Base-by-base conservation (phyloP, 345 rosid species). In the Arabis alpina region DNA sequence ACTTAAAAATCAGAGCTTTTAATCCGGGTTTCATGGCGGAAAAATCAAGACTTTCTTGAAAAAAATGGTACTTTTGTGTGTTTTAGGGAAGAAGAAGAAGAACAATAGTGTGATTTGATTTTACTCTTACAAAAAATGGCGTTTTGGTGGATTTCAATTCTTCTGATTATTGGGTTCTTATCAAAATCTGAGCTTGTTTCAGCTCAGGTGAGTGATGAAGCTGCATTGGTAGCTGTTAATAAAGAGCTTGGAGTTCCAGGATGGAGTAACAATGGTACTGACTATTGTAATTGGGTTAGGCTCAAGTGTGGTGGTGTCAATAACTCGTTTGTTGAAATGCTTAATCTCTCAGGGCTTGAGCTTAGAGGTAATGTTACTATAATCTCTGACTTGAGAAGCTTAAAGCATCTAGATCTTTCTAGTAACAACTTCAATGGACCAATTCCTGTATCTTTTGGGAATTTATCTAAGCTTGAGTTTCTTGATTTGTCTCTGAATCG, bases 211-310 rank as follows among this genome's bases (percentile, higher is more conserved):
- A 71, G 69, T 48, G 91, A 89, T 47, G 78, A 81, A 84, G 83
- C 87, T 40, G 72, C 88, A 62, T 67, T 94, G 78, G 19, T 86
- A 40, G 88, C 89, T 59, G 86, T 94, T 62, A 80, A 76, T 56
- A 80, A 66, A 54, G 97, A 91, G 87, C 85, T 94, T 50, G 69
- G 68, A 36, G 84, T 94, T 66, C 88, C 90, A 42, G 97, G 90
- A 37, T 94, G 99, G 99, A 88, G 85, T 63, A 62, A 50, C 76
- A 89, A 94, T 77, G 61, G 14, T 68, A 82, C 93, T 15, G 74
- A 80, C 51, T 91, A 79, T 81, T 94, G 99, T 83, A 76, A 65
- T 32, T 93, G 99, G 99, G 77, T 37, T 49, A 91, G 96, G 71
- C 73, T 94, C 70, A 51, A 41, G 60, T 94, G 99, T 74, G 83